Evolutionary conservation across 768 basidiomycete species (phyloP).

Genomic region (Podaxis sp.): DNA sequence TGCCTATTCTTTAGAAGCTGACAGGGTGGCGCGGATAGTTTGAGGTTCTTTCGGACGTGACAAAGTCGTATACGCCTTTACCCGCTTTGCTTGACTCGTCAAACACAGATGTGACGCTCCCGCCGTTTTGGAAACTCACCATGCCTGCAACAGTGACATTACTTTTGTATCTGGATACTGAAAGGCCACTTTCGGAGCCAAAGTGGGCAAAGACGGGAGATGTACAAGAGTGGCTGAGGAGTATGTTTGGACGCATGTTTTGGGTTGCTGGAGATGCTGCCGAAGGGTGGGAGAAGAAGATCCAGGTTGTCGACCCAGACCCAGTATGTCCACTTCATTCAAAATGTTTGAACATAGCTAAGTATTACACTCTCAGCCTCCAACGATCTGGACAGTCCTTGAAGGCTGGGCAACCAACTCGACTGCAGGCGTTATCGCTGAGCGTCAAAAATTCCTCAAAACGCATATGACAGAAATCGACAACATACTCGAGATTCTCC

Average conservation of each 20-base stretch:
- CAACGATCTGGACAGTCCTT: slow-evolving; percentile 87
- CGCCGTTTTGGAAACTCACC: slow-evolving; percentile 62
- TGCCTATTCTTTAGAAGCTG: slow-evolving; percentile 11
- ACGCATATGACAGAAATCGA: slow-evolving; percentile 85
- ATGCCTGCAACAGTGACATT: slow-evolving; percentile 63
- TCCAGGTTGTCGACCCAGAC: slow-evolving; percentile 91
- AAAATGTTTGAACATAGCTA: not conserved
- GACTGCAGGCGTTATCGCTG: slow-evolving; percentile 67
- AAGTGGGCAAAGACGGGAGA: slow-evolving; percentile 97
- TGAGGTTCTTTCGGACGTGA: slow-evolving; percentile 70
- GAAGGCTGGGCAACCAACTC: slow-evolving; percentile 91
- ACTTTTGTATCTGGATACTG: slow-evolving; percentile 79
- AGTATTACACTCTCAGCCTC: slow-evolving; percentile 55
- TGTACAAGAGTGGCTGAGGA: slow-evolving; percentile 90
- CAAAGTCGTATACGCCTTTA: slow-evolving; percentile 68
- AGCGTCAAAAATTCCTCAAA: slow-evolving; percentile 86
- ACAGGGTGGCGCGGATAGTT: slow-evolving; percentile 44
- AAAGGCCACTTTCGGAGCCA: slow-evolving; percentile 89
- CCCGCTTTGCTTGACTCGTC: slow-evolving; percentile 43
- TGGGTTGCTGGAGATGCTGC: slow-evolving; percentile 81
- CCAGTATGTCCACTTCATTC: slow-evolving; percentile 57
- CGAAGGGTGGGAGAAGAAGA: slow-evolving; percentile 95
- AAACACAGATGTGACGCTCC: slow-evolving; percentile 59
- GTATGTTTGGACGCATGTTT: slow-evolving; percentile 85
- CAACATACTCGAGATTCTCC: slow-evolving; percentile 89